Base-by-base conservation (phyloP, 192 early-diverging fungal species). In the Backusella tarrabulga region DNA sequence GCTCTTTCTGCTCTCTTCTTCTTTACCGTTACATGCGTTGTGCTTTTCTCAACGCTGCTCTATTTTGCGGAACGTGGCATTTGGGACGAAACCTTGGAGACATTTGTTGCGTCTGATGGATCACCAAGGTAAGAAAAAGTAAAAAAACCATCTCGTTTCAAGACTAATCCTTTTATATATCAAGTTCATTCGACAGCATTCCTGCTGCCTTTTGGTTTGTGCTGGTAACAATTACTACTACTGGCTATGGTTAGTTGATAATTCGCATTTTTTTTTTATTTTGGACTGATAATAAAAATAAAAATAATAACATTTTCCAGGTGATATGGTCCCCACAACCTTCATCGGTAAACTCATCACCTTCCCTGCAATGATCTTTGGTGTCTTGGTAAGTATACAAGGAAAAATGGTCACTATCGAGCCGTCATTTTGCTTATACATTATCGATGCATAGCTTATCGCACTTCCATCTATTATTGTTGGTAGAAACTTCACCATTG, bases 391-490 rank as follows among this genome's bases (percentile, higher is more conserved):
- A 77, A 26, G 56, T 14, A 14, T 23, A 56, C 26, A 11, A 21
- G 9, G 3, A 56, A 56, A 23, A 56, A 12, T 3, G 23, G 38
- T 9, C 38, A 1, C 42, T 44, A 15, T 15, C 0, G 11, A 35
- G 6, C 17, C 2, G 4, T 54, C 34, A 21, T 1, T 17, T 67
- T 15, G 21, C 29, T 54, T 74, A 42, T 23, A n/a, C 71, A 17
- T 38, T n/a, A 38, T 34, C 36, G 9, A 74, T 46, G 32, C 56
- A n/a, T 72, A 86, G 86, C 80, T 95, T 29, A 95, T 95, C 79
- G 91, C 93, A 0, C 75, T 95, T 75, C 94, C 94, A 12, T 95
- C 94, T 6, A 95, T 95, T 71, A 94, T 95, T 75, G 92, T 95
- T 40, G 94, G 94, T 21, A 81, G 93, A 38, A 93, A 95, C 77